Conservation (phyloP, 1,284 basidiomycete species). For the Ustilago trichophora region DNA sequence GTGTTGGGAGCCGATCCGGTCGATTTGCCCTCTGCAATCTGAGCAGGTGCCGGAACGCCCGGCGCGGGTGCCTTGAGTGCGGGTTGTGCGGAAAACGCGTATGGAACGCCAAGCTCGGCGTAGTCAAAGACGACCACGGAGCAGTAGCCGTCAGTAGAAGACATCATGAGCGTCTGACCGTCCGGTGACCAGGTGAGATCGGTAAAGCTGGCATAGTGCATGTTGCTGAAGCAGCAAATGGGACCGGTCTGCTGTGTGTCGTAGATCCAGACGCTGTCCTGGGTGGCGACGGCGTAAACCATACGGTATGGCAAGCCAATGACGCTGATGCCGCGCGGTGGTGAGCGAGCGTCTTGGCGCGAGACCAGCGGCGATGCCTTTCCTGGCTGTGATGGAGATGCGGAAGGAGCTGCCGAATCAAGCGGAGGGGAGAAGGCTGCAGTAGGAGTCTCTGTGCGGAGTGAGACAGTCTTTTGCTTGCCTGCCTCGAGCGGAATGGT, state of each 20-base stretch:
- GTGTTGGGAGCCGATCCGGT: constrained; percentile 27
- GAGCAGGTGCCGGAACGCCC: constrained; percentile 22
- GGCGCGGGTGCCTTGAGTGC: constrained; percentile 37
- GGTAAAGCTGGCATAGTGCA: constrained; percentile 98
- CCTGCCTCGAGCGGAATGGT: constrained; percentile 77
- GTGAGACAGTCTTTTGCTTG: constrained; percentile 72
- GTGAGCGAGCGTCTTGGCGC: constrained; percentile 25
- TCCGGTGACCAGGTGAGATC: constrained; percentile 97
- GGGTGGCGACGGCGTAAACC: constrained; percentile 94
- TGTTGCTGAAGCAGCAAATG: constrained; percentile 88
- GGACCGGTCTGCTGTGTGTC: constrained; percentile 96
- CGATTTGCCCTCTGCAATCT: constrained; percentile 34
- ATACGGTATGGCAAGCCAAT: constrained; percentile 93
- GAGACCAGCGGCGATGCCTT: constrained; percentile 8
- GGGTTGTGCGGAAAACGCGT: constrained; percentile 51
- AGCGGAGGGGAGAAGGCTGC: constrained; percentile 19
- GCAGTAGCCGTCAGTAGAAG: constrained; percentile 95
- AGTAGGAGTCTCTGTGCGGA: constrained; percentile 11
- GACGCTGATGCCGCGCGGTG: constrained; percentile 69
- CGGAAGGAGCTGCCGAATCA: constrained; percentile 3
- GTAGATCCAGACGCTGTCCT: constrained; percentile 93
- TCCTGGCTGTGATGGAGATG: constrained; percentile 20
- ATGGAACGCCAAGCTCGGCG: constrained; percentile 82
- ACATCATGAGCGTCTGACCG: constrained; percentile 89
- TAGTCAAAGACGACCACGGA: constrained; percentile 81